Evolutionary conservation across 176 grass and related monocot genomes (phyloP), one percentile per base, ranked within the genome.

Genomic region (Carex scoparia): DNA sequence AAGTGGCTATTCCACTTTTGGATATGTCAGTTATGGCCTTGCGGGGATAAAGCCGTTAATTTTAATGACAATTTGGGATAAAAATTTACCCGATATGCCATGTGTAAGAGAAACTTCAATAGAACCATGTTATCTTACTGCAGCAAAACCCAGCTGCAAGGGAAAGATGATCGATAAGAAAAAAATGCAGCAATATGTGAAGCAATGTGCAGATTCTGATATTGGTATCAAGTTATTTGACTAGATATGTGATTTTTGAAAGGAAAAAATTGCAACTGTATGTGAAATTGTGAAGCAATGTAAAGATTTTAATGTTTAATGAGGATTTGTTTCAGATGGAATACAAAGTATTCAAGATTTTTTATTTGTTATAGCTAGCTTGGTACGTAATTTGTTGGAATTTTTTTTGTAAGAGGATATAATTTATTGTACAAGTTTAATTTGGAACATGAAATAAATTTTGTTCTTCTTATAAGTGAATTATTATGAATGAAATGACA

Each of bases 1-100:
- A 1, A 81, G 76, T 1, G 79, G 83, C n/a, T 16, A 69, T 3
- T 91, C 89, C 1, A 91, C 92, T 7, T 94, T 94, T 69, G 92
- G 89, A 40, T 91, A 89, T 66, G 73, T 87, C 3, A 79, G 85
- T 78, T 64, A 74, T 46, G 72, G 86, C 61, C 86, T 94, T 11
- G 85, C 83, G 0, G 87, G 89, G 0, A 23, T 94, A 10, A 79
- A 65, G 19, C 87, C 88, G 6, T 1, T 32, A 12, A 75, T 90
- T 33, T 80, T 94, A 27, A 2, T 27, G 7, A 6, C 69, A 0
- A 23, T 70, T 10, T 49, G 48, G 48, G 0, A 27, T 1, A 6
- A 32, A 0, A 86, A 69, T 32, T 12, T 69, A 0, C 61, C 79
- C 0, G 11, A 18, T 48, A 68, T 64, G 30, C 57, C 82, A 12